Evolutionary conservation across 495 filamentous ascomycete species (phyloP), one percentile per base, ranked within the genome.

Genomic region (Penicillium canariense): DNA sequence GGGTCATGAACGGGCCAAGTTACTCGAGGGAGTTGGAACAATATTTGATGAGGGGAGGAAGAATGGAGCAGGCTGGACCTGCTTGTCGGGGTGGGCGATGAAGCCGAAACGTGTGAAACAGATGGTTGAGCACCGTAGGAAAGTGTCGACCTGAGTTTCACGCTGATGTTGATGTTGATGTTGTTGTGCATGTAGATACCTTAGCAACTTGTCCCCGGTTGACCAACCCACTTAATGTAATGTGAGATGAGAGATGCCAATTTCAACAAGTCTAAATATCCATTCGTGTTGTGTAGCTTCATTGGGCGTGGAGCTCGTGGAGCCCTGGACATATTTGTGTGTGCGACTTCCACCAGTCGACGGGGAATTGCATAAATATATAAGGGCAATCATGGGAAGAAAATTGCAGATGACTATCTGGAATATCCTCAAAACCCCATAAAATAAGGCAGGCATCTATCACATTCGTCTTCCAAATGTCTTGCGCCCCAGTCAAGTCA

Each of bases 1-100:
- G 78, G 87, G 87, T 5, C 81, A 83, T 10, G 84, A 83, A 30
- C 73, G 75, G 30, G 77, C 84, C 54, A 77, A 81, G 11, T 74
- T 89, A 32, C 79, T 96, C 54, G 88, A 92, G 54, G 87, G 87
- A 7, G 83, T 97, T 34, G 86, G 86, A 11, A 80, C 80, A 54
- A 82, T 96, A 8, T 75, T 97, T 58, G 89, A 95, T 65, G 94
- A 98, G 66, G 90, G 89, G 4, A 80, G 89, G 34, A 81, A 82
- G 60, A 81, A 81, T 52, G 89, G 88, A 31, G 84, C 87, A 28
- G 90, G 86, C n/a, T 97, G 90, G 84, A 86, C 90, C 61, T 87
- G 84, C 65, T 72, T 98, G 69, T 87, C 79, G 56, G 94, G 94
- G 2, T 97, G 88, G 80, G 89, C 91, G 34, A 87, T 87, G 80